A percentile compares a stretch with the other conserved stretches of the same genome.
Conservation (phyloP, 106 monocot species). For the Dioscorea zingiberensis region DNA sequence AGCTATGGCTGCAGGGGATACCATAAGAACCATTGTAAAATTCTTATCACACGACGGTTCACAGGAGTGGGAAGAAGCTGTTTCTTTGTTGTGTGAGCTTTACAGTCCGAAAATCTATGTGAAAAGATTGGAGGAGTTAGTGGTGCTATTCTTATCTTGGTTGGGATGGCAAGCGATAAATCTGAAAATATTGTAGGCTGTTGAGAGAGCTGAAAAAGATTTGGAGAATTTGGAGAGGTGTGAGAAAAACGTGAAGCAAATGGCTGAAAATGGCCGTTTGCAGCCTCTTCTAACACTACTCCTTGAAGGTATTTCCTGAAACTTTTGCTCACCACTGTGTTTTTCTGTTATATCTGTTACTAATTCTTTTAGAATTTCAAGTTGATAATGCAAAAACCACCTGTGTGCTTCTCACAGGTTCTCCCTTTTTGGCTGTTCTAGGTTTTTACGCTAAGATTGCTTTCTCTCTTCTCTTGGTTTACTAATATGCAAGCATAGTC, state of each 20-base stretch:
- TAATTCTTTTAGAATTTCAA: neutral
- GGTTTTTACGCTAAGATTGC: too few species aligned
- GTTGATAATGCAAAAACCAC: too few species aligned
- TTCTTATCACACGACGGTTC: constrained; percentile 64
- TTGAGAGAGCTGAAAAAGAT: constrained; percentile 73
- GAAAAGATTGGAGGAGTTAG: constrained; percentile 81
- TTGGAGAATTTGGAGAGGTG: constrained; percentile 72
- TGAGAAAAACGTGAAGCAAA: constrained; percentile 80
- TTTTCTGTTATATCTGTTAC: constrained; percentile 5
- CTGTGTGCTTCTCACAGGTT: too few species aligned
- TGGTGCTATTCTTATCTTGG: constrained; percentile 82
- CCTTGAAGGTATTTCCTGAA: constrained; percentile 43
- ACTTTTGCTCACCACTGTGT: neutral
- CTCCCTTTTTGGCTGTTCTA: too few species aligned
- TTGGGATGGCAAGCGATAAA: constrained; percentile 78
- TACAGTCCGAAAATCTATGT: constrained; percentile 60
- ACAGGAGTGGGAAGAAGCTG: constrained; percentile 79
- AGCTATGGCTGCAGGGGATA: constrained; percentile 54
- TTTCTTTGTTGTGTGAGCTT: constrained; percentile 75
- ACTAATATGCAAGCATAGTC: too few species aligned
- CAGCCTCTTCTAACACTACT: constrained; percentile 74
- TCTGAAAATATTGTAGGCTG: constrained; percentile 57
- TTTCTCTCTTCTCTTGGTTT: too few species aligned
- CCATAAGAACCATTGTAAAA: constrained; percentile 79
- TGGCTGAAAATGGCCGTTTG: constrained; percentile 92